Percentiles rank a stretch among this genome's conserved stretches.
Conservation (phyloP, 1,139 yeast genomes). For the Suhomyces bribrorum region DNA sequence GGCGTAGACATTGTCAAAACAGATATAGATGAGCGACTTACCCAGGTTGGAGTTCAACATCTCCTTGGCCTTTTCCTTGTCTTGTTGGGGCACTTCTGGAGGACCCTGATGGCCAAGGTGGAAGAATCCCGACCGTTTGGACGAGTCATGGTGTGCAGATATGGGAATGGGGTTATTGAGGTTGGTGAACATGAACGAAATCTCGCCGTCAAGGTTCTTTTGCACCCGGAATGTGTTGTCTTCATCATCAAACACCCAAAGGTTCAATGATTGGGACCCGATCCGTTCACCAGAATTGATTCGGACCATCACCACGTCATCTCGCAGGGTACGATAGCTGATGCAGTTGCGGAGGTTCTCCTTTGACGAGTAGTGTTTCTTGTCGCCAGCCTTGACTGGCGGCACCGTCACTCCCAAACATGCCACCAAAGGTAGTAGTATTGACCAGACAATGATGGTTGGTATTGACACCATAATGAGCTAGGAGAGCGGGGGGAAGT, state of each 20-base stretch:
- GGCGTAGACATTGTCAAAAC: constrained; percentile 45
- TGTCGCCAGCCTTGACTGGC: constrained; percentile 28
- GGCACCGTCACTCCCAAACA: constrained; percentile 26
- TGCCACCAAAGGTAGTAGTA: constrained; percentile 10
- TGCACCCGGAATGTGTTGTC: constrained; percentile 36
- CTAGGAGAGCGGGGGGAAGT: neutral
- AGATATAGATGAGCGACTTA: constrained; percentile 36
- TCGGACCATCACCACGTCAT: constrained; percentile 40
- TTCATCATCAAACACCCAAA: constrained; percentile 41
- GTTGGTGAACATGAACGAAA: constrained; percentile 39
- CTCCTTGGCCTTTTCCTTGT: constrained; percentile 15
- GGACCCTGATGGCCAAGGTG: constrained; percentile 9
- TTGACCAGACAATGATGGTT: constrained; percentile 1
- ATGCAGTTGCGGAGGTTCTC: constrained; percentile 37
- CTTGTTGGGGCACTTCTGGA: constrained; percentile 2
- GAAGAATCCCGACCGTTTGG: constrained; percentile 16
- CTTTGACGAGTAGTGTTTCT: constrained; percentile 27
- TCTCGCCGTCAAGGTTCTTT: constrained; percentile 30
- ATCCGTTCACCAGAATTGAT: constrained; percentile 33
- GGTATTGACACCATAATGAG: constrained; percentile 11
- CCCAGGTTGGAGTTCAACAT: constrained; percentile 26
- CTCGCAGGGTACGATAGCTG: constrained; percentile 38
- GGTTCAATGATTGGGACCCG: constrained; percentile 37
- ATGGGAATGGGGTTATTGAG: constrained; percentile 22
- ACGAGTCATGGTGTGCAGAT: constrained; percentile 2